Base-by-base conservation (phyloP, 2,329 filamentous ascomycete species). In the Neonectria sp. region DNA sequence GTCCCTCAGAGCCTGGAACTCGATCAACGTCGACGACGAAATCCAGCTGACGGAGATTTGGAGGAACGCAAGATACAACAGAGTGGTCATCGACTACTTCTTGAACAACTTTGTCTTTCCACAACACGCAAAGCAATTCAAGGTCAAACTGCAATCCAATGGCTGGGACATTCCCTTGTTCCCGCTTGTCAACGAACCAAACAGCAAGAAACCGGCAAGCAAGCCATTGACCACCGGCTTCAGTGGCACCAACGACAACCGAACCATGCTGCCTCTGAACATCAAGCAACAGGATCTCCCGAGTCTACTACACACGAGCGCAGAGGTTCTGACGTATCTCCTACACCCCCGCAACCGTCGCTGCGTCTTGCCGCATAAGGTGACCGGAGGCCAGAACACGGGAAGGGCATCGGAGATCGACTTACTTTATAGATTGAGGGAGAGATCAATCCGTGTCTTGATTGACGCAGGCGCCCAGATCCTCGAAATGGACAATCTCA, bases 221-320 rank as follows among this genome's bases (percentile, higher is more conserved):
- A 75, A 74, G 17, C 29, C 73, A 6, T 49, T 85, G 5, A 92
- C 90, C 0, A 93, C 91, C 0, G 92, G 92, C 0, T 94, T 95
- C 76, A 92, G 89, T 15, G 92, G 92, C 0, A 94, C 92, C 0
- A 93, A 92, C 53, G 92, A 94, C 75, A 90, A 88, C 24, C 82
- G 86, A 37, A 82, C 80, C 0, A 83, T 92, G 61, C 78, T 93
- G 0, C 92, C 92, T 0, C 76, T 91, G 15, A 89, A 84, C 0
- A 88, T 93, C 35, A 76, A 82, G 52, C 91, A 93, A 55, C 79
- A 88, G 1, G 90, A 94, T 66, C 83, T 94, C 0, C 78, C 82
- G 0, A 78, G 83, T 0, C 82, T 93, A 0, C 76, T 78, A 0
- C 88, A 91, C 61, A 92, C 90, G 0, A 92, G 90, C 69, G 90